Conservation (phyloP, 768 basidiomycete species). For the Boletus coccyginus region DNA sequence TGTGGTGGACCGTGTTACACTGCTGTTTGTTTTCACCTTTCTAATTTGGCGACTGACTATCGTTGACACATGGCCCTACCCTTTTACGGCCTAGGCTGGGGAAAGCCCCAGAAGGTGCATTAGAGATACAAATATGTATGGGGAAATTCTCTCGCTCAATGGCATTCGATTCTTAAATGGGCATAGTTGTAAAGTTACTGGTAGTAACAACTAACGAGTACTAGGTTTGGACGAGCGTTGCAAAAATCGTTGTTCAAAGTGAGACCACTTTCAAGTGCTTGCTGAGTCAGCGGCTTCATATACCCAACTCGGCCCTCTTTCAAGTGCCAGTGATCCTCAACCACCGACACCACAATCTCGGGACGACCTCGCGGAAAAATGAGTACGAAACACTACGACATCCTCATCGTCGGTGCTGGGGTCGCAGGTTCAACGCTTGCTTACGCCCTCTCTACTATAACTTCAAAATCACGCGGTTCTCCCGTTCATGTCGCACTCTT, state of each 20-base stretch:
- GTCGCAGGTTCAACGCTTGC: conserved; percentile 87
- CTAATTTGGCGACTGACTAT: too few species aligned
- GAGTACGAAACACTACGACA: conserved; percentile 50
- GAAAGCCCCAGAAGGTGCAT: conserved; percentile 1
- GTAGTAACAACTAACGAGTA: too few species aligned
- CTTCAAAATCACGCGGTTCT: conserved; percentile 37
- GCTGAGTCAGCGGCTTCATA: conserved; percentile 17
- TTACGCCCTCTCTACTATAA: conserved; percentile 68
- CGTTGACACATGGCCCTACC: too few species aligned
- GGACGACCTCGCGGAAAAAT: conserved; percentile 3
- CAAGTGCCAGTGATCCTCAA: background rate
- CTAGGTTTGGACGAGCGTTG: background rate
- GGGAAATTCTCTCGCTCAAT: too few species aligned
- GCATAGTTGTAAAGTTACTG: background rate
- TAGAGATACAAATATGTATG: background rate
- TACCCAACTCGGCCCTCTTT: background rate
- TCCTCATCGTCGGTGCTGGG: conserved; percentile 90
- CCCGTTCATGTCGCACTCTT: conserved; percentile 80
- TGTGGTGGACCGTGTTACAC: too few species aligned
- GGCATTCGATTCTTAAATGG: background rate
- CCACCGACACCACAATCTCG: background rate
- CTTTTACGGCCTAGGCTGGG: background rate
- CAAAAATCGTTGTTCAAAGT: background rate
- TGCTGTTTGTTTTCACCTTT: too few species aligned
- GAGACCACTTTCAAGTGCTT: conserved; percentile 6